Conservation (phyloP, 441 rosid species). For the Viola pubescens region DNA sequence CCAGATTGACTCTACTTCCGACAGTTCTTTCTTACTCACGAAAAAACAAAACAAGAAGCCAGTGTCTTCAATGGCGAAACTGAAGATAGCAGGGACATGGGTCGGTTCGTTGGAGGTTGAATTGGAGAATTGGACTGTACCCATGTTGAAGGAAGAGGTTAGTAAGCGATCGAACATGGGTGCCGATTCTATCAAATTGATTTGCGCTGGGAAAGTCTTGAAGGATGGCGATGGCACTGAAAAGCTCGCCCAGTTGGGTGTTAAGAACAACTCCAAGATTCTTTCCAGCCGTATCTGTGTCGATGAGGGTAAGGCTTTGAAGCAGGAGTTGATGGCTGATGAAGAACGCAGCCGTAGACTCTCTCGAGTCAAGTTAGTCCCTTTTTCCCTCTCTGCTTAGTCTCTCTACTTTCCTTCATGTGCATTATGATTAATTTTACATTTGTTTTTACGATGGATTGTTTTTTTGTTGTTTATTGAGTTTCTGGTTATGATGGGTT, state of each 20-base stretch:
- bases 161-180: constrained; percentile 48
- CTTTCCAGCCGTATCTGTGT: constrained; percentile 49
- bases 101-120: constrained; percentile 68
- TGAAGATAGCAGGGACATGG: constrained; percentile 82
- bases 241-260: constrained; percentile 48
- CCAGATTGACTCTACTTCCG: background rate
- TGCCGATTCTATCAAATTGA: constrained; percentile 57
- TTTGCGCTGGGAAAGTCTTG: constrained; percentile 59
- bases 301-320: constrained; percentile 57
- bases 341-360: constrained; percentile 67
- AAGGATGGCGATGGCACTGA: constrained; percentile 48
- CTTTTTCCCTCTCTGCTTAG: background rate
- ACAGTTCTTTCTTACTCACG: background rate
- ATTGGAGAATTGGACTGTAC: constrained; percentile 64
- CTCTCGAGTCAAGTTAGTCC: constrained; percentile 60
- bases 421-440: background rate
- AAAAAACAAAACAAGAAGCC: background rate
- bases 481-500: constrained; percentile 3
- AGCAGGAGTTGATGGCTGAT: constrained; percentile 46
- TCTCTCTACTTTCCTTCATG: background rate
- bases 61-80: constrained; percentile 40
- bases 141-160: constrained; percentile 64
- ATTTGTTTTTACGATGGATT: no score
- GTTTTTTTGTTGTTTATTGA: background rate
- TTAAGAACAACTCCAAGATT: constrained; percentile 60